Conservation (phyloP, 225 moss, liverwort and hornwort species). For the Neckera pumila region DNA sequence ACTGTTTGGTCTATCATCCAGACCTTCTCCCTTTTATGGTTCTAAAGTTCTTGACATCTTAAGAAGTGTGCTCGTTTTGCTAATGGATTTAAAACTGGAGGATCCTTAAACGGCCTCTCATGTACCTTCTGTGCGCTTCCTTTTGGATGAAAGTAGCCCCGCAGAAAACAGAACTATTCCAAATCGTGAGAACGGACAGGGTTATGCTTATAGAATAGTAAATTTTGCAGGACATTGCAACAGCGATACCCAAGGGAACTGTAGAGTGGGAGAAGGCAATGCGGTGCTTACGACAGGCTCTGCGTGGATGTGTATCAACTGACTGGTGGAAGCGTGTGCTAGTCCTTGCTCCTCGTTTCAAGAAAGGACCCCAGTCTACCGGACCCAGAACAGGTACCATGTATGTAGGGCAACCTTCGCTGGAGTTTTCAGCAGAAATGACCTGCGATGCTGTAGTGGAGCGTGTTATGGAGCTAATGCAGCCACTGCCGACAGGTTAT, state of each 20-base stretch:
- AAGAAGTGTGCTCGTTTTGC: not conserved
- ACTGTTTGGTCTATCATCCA: not conserved
- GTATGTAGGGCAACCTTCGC: slow-evolving; percentile 67
- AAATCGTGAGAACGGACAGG: not conserved
- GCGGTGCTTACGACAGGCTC: slow-evolving; percentile 84
- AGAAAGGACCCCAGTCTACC: slow-evolving; percentile 52
- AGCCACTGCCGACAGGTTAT: slow-evolving; percentile 56
- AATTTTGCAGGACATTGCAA: slow-evolving; percentile 64
- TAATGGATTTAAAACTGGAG: not conserved
- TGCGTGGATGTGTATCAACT: slow-evolving; percentile 70
- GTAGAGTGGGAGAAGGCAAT: slow-evolving; percentile 94
- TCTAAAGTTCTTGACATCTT: not conserved
- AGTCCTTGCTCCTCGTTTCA: slow-evolving; percentile 76
- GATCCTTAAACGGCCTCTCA: not conserved
- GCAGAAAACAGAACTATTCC: not conserved
- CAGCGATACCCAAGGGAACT: slow-evolving; percentile 66
- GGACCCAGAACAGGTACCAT: slow-evolving; percentile 43
- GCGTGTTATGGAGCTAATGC: slow-evolving; percentile 91
- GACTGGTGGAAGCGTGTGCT: slow-evolving; percentile 96
- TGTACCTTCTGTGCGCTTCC: not conserved
- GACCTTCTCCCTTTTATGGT: not conserved
- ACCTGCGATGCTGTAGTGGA: slow-evolving; percentile 93
- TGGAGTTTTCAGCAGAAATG: slow-evolving; percentile 96
- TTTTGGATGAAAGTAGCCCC: not conserved
- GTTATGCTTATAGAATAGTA: not conserved